These are phyloP conservation scores for Neophaeococcomyces aloes DNA, from an alignment of 2,329 filamentous ascomycete genomes.

Conservation along the genomic window DNA sequence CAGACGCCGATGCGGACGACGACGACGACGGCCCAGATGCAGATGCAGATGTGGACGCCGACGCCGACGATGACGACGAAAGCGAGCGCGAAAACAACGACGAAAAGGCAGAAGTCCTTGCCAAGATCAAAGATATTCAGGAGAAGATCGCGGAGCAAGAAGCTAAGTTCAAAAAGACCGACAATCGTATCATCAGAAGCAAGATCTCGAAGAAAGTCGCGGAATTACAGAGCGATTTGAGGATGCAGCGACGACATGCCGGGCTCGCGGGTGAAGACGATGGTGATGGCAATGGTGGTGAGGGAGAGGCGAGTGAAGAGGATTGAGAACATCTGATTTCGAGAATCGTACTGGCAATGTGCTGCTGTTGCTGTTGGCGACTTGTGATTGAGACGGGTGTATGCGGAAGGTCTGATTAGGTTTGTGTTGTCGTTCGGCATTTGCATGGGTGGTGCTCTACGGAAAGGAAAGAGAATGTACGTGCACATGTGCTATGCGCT, in stretches of 20 bases:
- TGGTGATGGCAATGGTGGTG: constrained; percentile 12
- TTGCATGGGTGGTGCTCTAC: too few species aligned
- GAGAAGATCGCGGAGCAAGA: constrained; percentile 36
- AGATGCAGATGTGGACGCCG: constrained; percentile 28
- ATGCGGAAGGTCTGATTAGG: too few species aligned
- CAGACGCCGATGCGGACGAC: constrained; percentile 13
- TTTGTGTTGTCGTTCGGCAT: too few species aligned
- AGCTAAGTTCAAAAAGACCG: constrained; percentile 27
- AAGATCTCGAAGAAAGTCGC: constrained; percentile 34
- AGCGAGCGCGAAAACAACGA: constrained; percentile 28
- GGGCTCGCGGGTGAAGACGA: constrained; percentile 19
- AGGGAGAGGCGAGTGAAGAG: constrained; percentile 6
- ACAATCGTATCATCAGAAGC: constrained; percentile 24
- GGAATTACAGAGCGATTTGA: constrained; percentile 18
- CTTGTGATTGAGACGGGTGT: too few species aligned
- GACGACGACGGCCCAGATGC: constrained; percentile 28
- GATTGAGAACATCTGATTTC: too few species aligned
- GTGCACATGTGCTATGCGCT: too few species aligned
- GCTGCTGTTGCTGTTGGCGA: too few species aligned
- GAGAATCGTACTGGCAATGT: too few species aligned
- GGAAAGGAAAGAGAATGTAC: too few species aligned
- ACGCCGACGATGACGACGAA: constrained; percentile 25
- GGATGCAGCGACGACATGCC: constrained; percentile 19
- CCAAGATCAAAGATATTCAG: constrained; percentile 34
- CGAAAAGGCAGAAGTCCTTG: constrained; percentile 4